These are phyloP conservation scores for Oenanthe sinensis DNA, from an alignment of 129 eudicot species.

Conservation along the genomic window DNA sequence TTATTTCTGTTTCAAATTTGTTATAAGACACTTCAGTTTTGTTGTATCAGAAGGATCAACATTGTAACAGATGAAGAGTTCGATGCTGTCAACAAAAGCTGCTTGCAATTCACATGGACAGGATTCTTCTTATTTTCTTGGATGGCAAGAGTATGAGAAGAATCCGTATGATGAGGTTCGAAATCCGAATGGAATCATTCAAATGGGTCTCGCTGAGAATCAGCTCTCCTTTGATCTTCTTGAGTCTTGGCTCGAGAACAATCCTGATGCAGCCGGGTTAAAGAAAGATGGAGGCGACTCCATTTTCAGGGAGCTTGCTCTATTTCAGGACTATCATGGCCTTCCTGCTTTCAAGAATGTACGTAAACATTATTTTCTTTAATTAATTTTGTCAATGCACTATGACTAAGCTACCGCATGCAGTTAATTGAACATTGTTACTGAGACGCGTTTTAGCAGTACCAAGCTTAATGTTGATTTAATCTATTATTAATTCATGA, in stretches of 20 bases:
- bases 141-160: constrained; percentile 96
- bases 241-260: constrained; percentile 58
- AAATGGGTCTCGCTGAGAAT: constrained; percentile 94
- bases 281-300: constrained; percentile 57
- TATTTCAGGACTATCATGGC: constrained; percentile 93
- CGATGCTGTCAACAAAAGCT: constrained; percentile 57
- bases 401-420: neutral
- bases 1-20: neutral
- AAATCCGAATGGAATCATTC: constrained; percentile 75
- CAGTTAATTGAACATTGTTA: neutral
- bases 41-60: neutral
- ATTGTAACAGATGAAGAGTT: constrained; percentile 1
- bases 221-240: constrained; percentile 78
- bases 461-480: neutral
- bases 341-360: constrained; percentile 83
- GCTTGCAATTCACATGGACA: constrained; percentile 74
- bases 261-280: constrained; percentile 65
- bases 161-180: constrained; percentile 51
- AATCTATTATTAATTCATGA: neutral
- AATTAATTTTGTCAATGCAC: neutral
- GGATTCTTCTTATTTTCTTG: constrained; percentile 85
- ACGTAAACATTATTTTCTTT: constrained; percentile 9
- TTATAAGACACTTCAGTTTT: neutral
- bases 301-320: constrained; percentile 74
- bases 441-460: neutral